Conservation (phyloP, 306 rosid species). For the Dalbergia cochinchinensis region DNA sequence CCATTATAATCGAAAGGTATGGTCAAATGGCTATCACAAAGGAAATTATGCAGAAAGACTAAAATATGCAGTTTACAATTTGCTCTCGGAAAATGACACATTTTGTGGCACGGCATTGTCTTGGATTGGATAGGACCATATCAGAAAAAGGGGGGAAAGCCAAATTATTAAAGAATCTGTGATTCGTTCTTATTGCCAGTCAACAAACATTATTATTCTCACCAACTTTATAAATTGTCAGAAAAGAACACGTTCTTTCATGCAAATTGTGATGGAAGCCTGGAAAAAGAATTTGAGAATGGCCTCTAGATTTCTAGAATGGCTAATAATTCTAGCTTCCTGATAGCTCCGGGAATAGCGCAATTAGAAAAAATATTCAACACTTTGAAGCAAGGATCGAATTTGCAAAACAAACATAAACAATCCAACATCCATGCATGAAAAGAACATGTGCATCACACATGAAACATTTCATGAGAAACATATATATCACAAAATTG, state of each 20-base stretch:
- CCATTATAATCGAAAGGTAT: slow-evolving; percentile 43
- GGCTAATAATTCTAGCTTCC: not conserved
- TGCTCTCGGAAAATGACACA: slow-evolving; percentile 59
- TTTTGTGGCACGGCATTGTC: slow-evolving; percentile 43
- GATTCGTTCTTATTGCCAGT: slow-evolving; percentile 32
- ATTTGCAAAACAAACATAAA: not conserved
- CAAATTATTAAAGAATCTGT: slow-evolving; percentile 38
- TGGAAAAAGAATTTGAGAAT: slow-evolving; percentile 40
- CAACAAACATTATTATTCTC: slow-evolving; percentile 39
- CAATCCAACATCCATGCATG: not conserved
- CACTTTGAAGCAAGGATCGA: not conserved
- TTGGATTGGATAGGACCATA: slow-evolving; percentile 30
- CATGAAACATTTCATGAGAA: not conserved
- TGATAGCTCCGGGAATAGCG: not conserved
- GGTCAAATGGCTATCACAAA: slow-evolving; percentile 35
- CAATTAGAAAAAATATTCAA: not conserved
- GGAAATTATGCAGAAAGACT: slow-evolving; percentile 44
- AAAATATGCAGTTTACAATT: slow-evolving; percentile 26
- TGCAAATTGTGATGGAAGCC: slow-evolving; percentile 24
- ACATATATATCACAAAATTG: not conserved
- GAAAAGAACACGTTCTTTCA: slow-evolving; percentile 27
- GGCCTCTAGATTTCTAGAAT: slow-evolving; percentile 16
- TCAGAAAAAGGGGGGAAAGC: slow-evolving; percentile 10
- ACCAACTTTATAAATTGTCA: slow-evolving; percentile 20
- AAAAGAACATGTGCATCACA: not conserved